Percentiles rank a stretch among this genome's conserved stretches.
These are phyloP conservation scores for Stylosanthes scabra DNA, from an alignment of 331 rosid species.

Conservation along the genomic window DNA sequence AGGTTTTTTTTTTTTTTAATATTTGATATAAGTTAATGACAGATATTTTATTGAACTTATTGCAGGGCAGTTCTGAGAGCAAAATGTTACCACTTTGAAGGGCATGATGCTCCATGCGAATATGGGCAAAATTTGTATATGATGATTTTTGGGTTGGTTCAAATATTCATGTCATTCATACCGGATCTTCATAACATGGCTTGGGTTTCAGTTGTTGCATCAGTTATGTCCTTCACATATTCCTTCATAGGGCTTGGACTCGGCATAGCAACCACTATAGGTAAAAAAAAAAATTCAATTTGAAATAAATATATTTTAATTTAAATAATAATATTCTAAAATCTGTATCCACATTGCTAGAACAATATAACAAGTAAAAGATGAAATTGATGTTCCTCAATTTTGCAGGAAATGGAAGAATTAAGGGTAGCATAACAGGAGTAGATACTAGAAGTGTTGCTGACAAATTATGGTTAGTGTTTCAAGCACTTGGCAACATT, in stretches of 20 bases:
- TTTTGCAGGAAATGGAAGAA: conserved; percentile 69
- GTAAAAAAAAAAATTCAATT: too few species aligned
- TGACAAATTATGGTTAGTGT: conserved; percentile 67
- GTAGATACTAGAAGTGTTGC: conserved; percentile 47
- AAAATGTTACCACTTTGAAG: conserved; percentile 74
- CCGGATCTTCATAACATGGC: conserved; percentile 65
- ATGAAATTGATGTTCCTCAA: conserved; percentile 10
- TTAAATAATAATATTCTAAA: too few species aligned
- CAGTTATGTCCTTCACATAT: conserved; percentile 64
- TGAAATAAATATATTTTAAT: too few species aligned
- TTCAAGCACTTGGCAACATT: conserved; percentile 86
- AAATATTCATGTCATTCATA: conserved; percentile 62
- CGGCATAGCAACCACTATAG: too few species aligned
- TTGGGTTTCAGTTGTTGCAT: conserved; percentile 69
- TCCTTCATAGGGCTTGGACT: conserved; percentile 65
- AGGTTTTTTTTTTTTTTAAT: too few species aligned
- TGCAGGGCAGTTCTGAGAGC: conserved; percentile 73
- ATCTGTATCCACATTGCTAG: too few species aligned
- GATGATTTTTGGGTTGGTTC: conserved; percentile 58
- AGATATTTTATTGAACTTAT: neutral
- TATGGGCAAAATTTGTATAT: conserved; percentile 50
- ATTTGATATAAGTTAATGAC: too few species aligned
- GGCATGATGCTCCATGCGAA: conserved; percentile 66
- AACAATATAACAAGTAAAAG: neutral
- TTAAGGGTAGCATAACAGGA: conserved; percentile 76